Evolutionary conservation across 2,329 filamentous ascomycete species (phyloP).

Genomic region (Stachybotrys elegans): DNA sequence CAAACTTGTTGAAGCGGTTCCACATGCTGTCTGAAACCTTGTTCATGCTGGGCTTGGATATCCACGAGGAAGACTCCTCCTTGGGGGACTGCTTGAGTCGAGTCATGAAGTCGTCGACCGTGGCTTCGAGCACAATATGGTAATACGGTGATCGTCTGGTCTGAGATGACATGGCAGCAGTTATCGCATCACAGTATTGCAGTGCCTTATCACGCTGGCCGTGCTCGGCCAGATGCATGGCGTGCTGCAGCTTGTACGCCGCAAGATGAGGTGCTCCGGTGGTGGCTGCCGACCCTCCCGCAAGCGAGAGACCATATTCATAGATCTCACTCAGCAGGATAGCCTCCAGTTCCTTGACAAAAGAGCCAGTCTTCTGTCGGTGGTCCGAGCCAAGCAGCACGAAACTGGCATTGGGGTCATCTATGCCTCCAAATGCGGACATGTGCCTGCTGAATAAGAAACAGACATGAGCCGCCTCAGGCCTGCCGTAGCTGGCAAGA

Average conservation of each 20-base stretch:
- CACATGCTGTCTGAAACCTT: slow-evolving; percentile 89
- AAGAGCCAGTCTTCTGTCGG: slow-evolving; percentile 61
- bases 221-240: slow-evolving; percentile 75
- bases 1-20: slow-evolving; percentile 94
- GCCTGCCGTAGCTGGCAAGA: slow-evolving; percentile 76
- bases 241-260: slow-evolving; percentile 87
- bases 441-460: slow-evolving; percentile 76
- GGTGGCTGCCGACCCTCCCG: slow-evolving; percentile 45
- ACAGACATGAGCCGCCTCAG: slow-evolving; percentile 91
- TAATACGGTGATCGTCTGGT: slow-evolving; percentile 86
- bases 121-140: slow-evolving; percentile 65
- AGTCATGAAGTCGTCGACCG: slow-evolving; percentile 77
- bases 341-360: slow-evolving; percentile 75
- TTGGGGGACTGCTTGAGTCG: slow-evolving; percentile 82
- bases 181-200: slow-evolving; percentile 85
- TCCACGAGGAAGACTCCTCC: slow-evolving; percentile 79
- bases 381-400: slow-evolving; percentile 85
- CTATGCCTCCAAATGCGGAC: slow-evolving; percentile 72
- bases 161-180: slow-evolving; percentile 68
- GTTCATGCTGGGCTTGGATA: slow-evolving; percentile 91
- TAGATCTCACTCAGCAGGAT: slow-evolving; percentile 95
- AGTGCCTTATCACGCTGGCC: slow-evolving; percentile 79
- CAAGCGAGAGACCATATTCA: slow-evolving; percentile 79
- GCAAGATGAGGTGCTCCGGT: slow-evolving; percentile 74
- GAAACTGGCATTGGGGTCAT: slow-evolving; percentile 74